These are phyloP conservation scores for Phytophthora agathidicida DNA, from an alignment of 352 stramenopile species.

Conservation along the genomic window DNA sequence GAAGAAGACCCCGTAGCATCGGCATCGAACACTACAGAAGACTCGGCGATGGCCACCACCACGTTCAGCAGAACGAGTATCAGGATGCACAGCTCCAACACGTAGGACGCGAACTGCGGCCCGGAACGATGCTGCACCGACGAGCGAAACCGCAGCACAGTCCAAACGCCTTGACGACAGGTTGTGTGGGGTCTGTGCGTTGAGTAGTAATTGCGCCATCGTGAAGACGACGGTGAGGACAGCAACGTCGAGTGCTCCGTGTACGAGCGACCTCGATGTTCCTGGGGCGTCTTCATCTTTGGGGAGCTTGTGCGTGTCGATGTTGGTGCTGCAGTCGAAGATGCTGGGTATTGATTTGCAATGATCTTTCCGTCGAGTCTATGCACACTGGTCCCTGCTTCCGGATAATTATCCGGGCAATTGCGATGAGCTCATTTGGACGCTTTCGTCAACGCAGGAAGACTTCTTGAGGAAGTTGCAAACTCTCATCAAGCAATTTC, in stretches of 20 bases:
- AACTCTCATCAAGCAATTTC: too few species aligned
- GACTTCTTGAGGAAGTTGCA: too few species aligned
- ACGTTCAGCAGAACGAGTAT: constrained; percentile 69
- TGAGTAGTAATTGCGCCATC: constrained; percentile 17
- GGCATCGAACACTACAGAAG: constrained; percentile 25
- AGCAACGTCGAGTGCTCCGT: constrained; percentile 40
- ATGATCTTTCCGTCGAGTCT: constrained; percentile 7
- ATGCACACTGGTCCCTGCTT: constrained; percentile 3
- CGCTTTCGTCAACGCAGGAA: too few species aligned
- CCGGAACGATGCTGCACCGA: constrained; percentile 47
- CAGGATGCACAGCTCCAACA: constrained; percentile 58
- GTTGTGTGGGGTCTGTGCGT: constrained; percentile 10
- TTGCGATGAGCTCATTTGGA: too few species aligned
- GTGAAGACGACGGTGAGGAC: constrained; percentile 21
- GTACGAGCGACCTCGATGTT: constrained; percentile 27
- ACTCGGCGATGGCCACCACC: constrained; percentile 58
- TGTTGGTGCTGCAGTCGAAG: too few species aligned
- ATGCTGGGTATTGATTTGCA: constrained; percentile 4
- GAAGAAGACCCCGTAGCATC: constrained; percentile 6
- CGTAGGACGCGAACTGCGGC: constrained; percentile 57
- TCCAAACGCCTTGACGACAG: constrained; percentile 61
- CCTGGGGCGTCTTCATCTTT: constrained; percentile 23
- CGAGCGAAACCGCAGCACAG: constrained; percentile 61
- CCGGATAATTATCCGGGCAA: constrained; percentile 5
- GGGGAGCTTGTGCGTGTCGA: too few species aligned